Percentiles rank a stretch among this genome's conserved stretches.
Evolutionary conservation across 2,329 filamentous ascomycete genomes (phyloP).

Genomic region (Pestalotiopsis sp.): DNA sequence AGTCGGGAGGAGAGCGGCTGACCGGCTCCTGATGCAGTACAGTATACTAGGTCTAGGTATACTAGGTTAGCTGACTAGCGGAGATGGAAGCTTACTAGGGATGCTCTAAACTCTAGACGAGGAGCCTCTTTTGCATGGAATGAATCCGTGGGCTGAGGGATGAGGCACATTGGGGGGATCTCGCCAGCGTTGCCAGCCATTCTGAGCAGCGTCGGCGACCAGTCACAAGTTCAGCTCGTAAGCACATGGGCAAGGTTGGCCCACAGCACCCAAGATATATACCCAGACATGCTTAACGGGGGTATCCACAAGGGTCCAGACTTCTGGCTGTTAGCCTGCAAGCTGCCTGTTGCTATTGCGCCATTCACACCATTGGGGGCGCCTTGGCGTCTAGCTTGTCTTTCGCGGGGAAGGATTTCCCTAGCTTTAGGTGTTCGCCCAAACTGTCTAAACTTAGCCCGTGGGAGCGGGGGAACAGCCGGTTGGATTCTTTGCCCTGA

Average conservation of each 20-base stretch:
- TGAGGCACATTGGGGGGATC: background rate
- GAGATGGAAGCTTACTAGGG: background rate
- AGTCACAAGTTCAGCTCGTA: background rate
- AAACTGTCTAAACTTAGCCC: background rate
- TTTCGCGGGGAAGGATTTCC: background rate
- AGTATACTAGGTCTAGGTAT: slow-evolving; percentile 1
- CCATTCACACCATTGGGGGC: background rate
- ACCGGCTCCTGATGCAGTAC: too few relatives aligned
- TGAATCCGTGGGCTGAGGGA: background rate
- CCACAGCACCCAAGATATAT: background rate
- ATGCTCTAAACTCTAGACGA: too few relatives aligned
- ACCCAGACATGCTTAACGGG: background rate
- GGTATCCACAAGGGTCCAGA: slow-evolving; percentile 4
- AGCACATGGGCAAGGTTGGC: background rate
- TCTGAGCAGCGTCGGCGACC: background rate
- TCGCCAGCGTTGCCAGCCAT: background rate
- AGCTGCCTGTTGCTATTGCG: background rate
- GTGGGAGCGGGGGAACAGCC: background rate
- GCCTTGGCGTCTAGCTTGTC: slow-evolving; percentile 8
- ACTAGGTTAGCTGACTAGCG: background rate
- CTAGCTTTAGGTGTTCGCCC: background rate
- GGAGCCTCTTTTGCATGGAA: too few relatives aligned
- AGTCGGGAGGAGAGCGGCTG: background rate
- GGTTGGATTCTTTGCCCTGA: background rate
- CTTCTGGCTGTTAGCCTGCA: background rate